Percentiles rank a stretch among this genome's conserved stretches.
Evolutionary conservation across 441 rosid genomes (phyloP).

Genomic region (Melastoma candidum): DNA sequence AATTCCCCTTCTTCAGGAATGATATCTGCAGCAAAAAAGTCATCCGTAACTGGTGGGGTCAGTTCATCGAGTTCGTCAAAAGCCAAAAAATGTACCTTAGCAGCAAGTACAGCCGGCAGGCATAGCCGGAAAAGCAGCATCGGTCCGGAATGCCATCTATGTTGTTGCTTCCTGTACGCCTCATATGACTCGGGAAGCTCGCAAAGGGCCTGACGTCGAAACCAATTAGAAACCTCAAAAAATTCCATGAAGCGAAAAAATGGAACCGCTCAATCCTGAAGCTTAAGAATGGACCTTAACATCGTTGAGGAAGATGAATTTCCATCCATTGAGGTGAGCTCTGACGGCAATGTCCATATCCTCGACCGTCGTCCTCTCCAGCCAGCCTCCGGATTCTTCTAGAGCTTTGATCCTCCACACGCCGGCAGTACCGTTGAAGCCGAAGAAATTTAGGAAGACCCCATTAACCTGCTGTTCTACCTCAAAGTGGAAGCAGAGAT

Average conservation of each 20-base stretch:
- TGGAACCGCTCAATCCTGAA: neutral
- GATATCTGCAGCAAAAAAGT: conserved; percentile 4
- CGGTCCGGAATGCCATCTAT: conserved; percentile 10
- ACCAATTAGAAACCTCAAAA: neutral
- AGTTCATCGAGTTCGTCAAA: neutral
- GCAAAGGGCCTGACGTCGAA: conserved; percentile 1
- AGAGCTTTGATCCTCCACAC: conserved; percentile 12
- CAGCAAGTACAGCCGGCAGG: conserved; percentile 5
- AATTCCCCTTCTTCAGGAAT: conserved; percentile 5
- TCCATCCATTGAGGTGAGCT: conserved; percentile 9
- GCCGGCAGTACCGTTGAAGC: conserved; percentile 10
- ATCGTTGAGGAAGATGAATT: conserved; percentile 7
- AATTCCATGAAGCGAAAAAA: neutral
- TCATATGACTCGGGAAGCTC: conserved; percentile 9
- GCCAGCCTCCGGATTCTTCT: conserved; percentile 10
- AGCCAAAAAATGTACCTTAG: neutral
- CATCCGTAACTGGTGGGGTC: too few relatives aligned
- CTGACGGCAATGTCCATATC: too few relatives aligned
- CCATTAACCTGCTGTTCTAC: conserved; percentile 12
- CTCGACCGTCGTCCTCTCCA: neutral
- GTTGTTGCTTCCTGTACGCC: conserved; percentile 9
- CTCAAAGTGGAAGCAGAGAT: conserved; percentile 9
- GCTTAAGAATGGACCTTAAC: conserved; percentile 2
- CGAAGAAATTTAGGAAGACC: conserved; percentile 6
- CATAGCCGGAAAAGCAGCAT: conserved; percentile 8